These are phyloP conservation scores for Cryptococcus sp. DNA, from an alignment of 1,284 basidiomycete species.

Conservation along the genomic window DNA sequence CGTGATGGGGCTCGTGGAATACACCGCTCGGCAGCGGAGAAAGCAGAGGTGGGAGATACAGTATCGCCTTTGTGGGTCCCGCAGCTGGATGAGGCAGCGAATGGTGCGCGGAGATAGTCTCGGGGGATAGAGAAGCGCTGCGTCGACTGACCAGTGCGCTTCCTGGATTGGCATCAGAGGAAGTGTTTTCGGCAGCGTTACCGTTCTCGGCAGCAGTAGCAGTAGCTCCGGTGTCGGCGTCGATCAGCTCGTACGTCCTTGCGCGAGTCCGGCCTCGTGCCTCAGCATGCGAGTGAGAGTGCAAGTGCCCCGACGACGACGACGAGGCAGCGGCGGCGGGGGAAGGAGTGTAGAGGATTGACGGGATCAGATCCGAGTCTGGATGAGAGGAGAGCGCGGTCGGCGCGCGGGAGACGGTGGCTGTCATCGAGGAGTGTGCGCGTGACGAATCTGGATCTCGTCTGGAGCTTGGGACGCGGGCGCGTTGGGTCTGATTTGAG, in stretches of 20 bases:
- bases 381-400: conserved; percentile 4
- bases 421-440: no score
- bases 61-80: conserved; percentile 59
- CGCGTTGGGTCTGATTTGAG: no score
- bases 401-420: background rate
- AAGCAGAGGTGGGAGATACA: conserved; percentile 77
- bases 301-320: no score
- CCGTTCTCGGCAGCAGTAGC: background rate
- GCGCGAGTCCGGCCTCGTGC: conserved; percentile 6
- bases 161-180: background rate
- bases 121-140: background rate
- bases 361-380: conserved; percentile 21
- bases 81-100: conserved; percentile 6
- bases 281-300: conserved; percentile 1
- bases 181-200: background rate
- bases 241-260: conserved; percentile 8
- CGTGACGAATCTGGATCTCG: no score
- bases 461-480: no score
- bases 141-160: no score
- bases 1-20: conserved; percentile 31
- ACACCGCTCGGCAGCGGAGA: conserved; percentile 59
- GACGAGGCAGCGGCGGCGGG: conserved; percentile 1
- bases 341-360: conserved; percentile 16
- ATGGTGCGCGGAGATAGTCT: conserved; percentile 15
- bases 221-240: no score